These are phyloP conservation scores for Aspergillus olivimuriae DNA, from an alignment of 495 filamentous ascomycete genomes.

Conservation along the genomic window DNA sequence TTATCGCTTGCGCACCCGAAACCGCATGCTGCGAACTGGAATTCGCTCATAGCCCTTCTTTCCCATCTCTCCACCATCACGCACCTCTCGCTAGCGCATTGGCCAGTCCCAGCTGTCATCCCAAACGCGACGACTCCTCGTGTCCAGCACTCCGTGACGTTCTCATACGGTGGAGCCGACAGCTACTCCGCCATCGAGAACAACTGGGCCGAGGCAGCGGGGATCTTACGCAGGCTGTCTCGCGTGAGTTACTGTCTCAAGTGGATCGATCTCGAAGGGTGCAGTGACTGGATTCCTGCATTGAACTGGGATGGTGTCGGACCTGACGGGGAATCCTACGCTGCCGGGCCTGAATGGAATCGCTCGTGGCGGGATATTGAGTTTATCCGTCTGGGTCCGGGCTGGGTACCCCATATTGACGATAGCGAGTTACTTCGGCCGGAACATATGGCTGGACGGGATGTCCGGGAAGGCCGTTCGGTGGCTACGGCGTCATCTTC, in stretches of 20 bases:
- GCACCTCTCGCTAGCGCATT: constrained; percentile 71
- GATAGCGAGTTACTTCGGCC: constrained; percentile 8
- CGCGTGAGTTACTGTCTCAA: constrained; percentile 61
- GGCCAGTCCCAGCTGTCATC: constrained; percentile 67
- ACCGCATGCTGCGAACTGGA: constrained; percentile 51
- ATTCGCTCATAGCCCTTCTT: constrained; percentile 56
- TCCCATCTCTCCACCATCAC: constrained; percentile 58
- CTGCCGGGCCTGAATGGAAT: constrained; percentile 44
- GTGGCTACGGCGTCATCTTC: too few relatives aligned
- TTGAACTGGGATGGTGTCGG: constrained; percentile 42
- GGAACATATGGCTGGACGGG: neutral
- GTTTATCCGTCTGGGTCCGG: constrained; percentile 43
- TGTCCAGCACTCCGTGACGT: constrained; percentile 32
- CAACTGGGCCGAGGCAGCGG: constrained; percentile 64
- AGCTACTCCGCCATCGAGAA: constrained; percentile 60
- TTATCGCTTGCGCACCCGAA: constrained; percentile 47
- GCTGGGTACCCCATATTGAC: constrained; percentile 32
- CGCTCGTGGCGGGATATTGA: constrained; percentile 44
- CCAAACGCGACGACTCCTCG: constrained; percentile 51
- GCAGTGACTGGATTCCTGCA: constrained; percentile 61
- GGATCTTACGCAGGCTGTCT: constrained; percentile 62
- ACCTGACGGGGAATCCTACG: constrained; percentile 22
- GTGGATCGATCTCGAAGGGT: constrained; percentile 78
- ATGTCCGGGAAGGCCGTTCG: too few relatives aligned
- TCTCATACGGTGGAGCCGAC: constrained; percentile 57